Evolutionary conservation across 768 basidiomycete species (phyloP).

Genomic region (Phlebiopsis flavidoalba): DNA sequence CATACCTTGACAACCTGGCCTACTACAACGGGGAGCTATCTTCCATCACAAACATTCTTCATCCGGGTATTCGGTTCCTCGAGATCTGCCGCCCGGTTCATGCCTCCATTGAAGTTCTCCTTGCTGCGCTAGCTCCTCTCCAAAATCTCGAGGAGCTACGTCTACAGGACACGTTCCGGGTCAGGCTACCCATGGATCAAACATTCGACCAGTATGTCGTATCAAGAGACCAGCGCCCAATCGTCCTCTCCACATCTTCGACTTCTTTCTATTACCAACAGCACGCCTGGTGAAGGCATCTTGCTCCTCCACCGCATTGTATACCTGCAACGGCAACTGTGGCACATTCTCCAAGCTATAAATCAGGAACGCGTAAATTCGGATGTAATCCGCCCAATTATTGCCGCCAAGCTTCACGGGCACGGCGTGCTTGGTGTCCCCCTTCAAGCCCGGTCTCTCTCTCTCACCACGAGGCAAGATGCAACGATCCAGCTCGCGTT

Average conservation of each 20-base stretch:
- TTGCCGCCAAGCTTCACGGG: not conserved
- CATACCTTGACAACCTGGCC: not conserved
- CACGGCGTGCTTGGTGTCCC: not conserved
- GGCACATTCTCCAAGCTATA: not conserved
- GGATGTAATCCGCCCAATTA: not conserved
- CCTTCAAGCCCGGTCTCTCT: not conserved
- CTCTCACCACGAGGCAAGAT: not conserved
- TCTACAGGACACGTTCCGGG: not conserved
- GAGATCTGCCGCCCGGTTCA: not conserved
- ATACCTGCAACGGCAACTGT: not conserved
- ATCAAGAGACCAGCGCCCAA: not conserved
- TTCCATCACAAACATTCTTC: not conserved
- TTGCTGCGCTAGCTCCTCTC: not conserved
- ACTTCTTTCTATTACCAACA: not conserved
- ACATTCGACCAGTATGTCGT: not conserved
- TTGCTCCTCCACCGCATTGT: not conserved
- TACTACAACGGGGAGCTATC: not conserved
- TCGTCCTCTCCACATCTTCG: not conserved
- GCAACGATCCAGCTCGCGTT: not conserved
- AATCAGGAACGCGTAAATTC: not conserved
- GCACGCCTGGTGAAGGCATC: not conserved
- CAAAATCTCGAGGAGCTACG: not conserved
- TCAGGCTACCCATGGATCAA: not conserved
- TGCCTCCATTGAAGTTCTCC: not conserved
- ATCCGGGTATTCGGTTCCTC: not conserved